These are phyloP conservation scores for Leptographium radiaticola DNA, from an alignment of 2,329 filamentous ascomycete species.

Conservation along the genomic window DNA sequence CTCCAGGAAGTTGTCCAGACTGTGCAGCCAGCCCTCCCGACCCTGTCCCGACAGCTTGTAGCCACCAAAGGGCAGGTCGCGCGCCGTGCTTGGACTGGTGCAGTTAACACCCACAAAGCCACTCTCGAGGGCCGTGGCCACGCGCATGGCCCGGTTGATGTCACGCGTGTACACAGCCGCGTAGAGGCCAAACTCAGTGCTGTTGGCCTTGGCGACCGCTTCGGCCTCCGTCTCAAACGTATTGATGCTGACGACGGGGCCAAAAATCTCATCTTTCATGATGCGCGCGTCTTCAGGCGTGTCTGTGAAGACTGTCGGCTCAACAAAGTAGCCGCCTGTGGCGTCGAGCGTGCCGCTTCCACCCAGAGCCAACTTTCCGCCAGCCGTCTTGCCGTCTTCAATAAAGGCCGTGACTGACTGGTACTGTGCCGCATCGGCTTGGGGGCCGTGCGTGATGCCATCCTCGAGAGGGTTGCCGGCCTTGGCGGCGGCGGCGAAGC, in stretches of 20 bases:
- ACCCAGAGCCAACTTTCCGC: conserved; percentile 12
- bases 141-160: conserved; percentile 22
- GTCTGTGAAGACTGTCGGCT: conserved; percentile 57
- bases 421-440: conserved; percentile 29
- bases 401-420: conserved; percentile 25
- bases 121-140: conserved; percentile 34
- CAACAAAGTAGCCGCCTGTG: conserved; percentile 54
- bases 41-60: conserved; percentile 25
- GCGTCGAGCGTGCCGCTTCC: conserved; percentile 27
- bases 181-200: conserved; percentile 39
- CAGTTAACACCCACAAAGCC: conserved; percentile 42
- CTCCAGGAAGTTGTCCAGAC: conserved; percentile 21
- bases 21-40: conserved; percentile 20
- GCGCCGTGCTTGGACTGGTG: conserved; percentile 20
- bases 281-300: conserved; percentile 13
- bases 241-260: conserved; percentile 36
- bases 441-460: conserved; percentile 41
- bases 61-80: conserved; percentile 26
- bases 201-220: conserved; percentile 33
- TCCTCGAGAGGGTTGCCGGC: conserved; percentile 14
- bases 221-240: conserved; percentile 39
- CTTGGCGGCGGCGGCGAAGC: conserved; percentile 13
- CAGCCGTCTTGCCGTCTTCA: conserved; percentile 17
- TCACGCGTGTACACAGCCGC: conserved; percentile 38
- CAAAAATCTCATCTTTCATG: conserved; percentile 39